Conservation (phyloP, 768 basidiomycete species). For the Lyophyllum semitale region DNA sequence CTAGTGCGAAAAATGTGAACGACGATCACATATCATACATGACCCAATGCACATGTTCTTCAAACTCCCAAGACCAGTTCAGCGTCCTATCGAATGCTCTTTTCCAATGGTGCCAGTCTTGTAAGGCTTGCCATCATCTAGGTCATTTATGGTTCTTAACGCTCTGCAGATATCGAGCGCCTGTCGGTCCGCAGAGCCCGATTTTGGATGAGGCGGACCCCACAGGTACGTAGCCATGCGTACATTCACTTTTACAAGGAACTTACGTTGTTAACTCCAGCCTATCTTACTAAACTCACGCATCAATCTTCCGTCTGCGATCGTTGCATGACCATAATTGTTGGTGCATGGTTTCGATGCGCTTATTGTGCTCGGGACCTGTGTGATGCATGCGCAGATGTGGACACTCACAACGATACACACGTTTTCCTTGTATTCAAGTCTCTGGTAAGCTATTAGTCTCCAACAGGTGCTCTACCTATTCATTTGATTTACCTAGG, state of each 20-base stretch:
- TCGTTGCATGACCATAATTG: conserved; percentile 77
- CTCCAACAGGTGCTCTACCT: conserved; percentile 7
- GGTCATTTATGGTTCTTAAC: conserved; percentile 7
- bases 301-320: conserved; percentile 82
- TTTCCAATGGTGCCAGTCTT: conserved; percentile 69
- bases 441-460: conserved; percentile 53
- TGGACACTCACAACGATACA: conserved; percentile 80
- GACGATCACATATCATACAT: conserved; percentile 74
- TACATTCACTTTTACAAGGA: not conserved
- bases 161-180: conserved; percentile 57
- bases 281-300: conserved; percentile 59
- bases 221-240: conserved; percentile 43
- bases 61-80: conserved; percentile 81
- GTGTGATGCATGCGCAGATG: conserved; percentile 79
- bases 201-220: conserved; percentile 45
- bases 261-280: conserved; percentile 33
- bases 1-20: conserved; percentile 83
- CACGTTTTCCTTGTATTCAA: conserved; percentile 92
- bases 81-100: conserved; percentile 50
- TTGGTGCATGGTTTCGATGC: conserved; percentile 91
- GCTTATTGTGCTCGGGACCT: conserved; percentile 86
- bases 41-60: conserved; percentile 87
- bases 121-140: conserved; percentile 39
- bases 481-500: conserved; percentile 35
- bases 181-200: conserved; percentile 56